Percentiles rank a stretch among this genome's conserved stretches.
phyloP scores from a whole-genome alignment of 306 rosid genomes.

The Vigna hirtella region DNA sequence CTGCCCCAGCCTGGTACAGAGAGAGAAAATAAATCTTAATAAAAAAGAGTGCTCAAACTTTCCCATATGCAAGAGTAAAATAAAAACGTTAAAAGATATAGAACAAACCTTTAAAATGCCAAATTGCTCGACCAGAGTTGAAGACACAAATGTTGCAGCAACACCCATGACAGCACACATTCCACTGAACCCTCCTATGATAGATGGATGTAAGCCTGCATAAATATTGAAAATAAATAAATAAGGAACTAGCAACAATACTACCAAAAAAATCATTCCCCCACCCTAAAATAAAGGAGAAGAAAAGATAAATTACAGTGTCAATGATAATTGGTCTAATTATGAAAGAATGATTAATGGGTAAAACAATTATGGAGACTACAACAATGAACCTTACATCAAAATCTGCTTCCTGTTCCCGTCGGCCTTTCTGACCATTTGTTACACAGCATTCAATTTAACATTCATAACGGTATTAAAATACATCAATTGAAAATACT shows the following conservation, averaged over 20 bases:
- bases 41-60: constrained; percentile 28
- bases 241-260: constrained; percentile 23
- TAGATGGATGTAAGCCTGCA: constrained; percentile 84
- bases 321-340: constrained; percentile 18
- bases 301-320: constrained; percentile 2
- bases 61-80: background rate
- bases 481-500: background rate
- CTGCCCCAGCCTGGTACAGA: constrained; percentile 85
- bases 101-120: constrained; percentile 85
- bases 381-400: constrained; percentile 9
- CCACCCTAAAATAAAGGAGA: background rate
- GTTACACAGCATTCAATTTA: constrained; percentile 35
- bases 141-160: constrained; percentile 92
- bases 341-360: constrained; percentile 1
- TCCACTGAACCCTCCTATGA: constrained; percentile 93
- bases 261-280: background rate
- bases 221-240: constrained; percentile 11
- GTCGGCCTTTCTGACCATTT: constrained; percentile 21
- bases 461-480: constrained; percentile 2
- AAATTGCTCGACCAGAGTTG: constrained; percentile 74
- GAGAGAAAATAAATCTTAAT: background rate
- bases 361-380: constrained; percentile 8
- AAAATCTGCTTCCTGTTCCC: constrained; percentile 20
- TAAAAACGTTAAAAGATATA: constrained; percentile 14
- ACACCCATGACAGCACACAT: constrained; percentile 95